Evolutionary conservation across 2,329 filamentous ascomycete species (phyloP), one percentile per base, ranked within the genome.

Genomic region (Calycina marina): DNA sequence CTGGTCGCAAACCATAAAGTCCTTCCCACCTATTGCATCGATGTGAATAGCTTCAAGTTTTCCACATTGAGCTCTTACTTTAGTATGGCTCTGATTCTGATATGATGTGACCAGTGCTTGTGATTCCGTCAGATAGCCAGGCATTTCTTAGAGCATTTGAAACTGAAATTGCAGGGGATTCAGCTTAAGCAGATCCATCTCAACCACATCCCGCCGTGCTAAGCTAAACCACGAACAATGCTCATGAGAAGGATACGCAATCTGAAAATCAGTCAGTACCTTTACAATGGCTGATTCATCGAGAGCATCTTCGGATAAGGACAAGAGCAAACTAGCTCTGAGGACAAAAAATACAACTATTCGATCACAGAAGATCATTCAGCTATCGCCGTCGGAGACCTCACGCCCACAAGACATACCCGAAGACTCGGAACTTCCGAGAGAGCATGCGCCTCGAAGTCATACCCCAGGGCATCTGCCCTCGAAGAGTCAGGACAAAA

Each of bases 401-500:
- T 45, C 45, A 38, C 43, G 40, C 46, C 42, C 49, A 35, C 48
- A 51, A 35, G 52, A 53, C 39, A 52, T 52, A 17, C 47, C 45
- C 36, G 52, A 60, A 41, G 51, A 58, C 35, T 50, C 51, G 17
- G 54, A 57, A 32, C 33, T 36, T 49, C 35, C 56, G 57, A 38
- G 54, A 49, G 34, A 46, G 47, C 12, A 47, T 50, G 33, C 52
- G 39, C 54, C 67, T 27, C 63, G 71, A 42, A 73, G 64, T 47
- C 71, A 76, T 49, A 76, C 71, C 2, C 71, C 71, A 1, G 69
- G 71, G 36, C 69, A 74, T 45, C 60, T 75, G 25, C 56, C 72
- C 9, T 63, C 65, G 42, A 73, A 67, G 56, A 71, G 65, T 54
- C 63, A 51, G 25, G 49, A 52, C 28, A 42, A 44, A 29, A 31